phyloP scores from a whole-genome alignment of 257 asterid species.

The Gardenia jasminoides region DNA sequence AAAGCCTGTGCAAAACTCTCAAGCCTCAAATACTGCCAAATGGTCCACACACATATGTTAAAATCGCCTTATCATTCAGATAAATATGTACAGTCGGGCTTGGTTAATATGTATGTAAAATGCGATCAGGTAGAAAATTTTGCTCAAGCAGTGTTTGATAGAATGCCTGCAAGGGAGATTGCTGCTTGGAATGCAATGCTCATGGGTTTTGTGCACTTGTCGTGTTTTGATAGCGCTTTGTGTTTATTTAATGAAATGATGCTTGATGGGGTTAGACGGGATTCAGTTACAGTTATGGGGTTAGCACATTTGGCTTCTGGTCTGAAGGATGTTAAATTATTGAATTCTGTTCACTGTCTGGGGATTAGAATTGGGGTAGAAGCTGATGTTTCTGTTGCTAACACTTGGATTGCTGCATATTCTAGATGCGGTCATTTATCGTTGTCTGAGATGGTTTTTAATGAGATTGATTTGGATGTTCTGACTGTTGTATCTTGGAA shows the following conservation, averaged over 20 bases:
- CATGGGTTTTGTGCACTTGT: conserved; percentile 44
- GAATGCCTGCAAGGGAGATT: conserved; percentile 54
- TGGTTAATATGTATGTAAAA: conserved; percentile 58
- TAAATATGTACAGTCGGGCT: conserved; percentile 56
- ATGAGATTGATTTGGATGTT: conserved; percentile 29
- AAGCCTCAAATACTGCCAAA: conserved; percentile 31
- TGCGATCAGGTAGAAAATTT: conserved; percentile 32
- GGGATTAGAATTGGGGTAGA: conserved; percentile 47
- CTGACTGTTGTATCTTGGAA: conserved; percentile 67
- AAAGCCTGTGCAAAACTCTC: conserved; percentile 65
- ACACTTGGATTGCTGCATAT: conserved; percentile 56
- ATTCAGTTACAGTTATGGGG: conserved; percentile 52
- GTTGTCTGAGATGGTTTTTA: conserved; percentile 49
- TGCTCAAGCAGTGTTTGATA: conserved; percentile 59
- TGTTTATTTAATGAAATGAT: conserved; percentile 43
- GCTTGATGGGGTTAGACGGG: conserved; percentile 53
- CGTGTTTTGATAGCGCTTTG: conserved; percentile 32
- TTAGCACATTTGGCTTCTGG: conserved; percentile 43
- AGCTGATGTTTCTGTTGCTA: conserved; percentile 42
- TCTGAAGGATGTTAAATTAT: conserved; percentile 27
- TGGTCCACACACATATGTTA: conserved; percentile 41
- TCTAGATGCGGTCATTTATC: conserved; percentile 34
- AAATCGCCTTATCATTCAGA: conserved; percentile 43
- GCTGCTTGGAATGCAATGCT: conserved; percentile 69
- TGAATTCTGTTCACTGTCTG: conserved; percentile 50